Evolutionary conservation across 192 early-diverging fungal genomes (phyloP).

Genomic region (Neocallimastix lanati): DNA sequence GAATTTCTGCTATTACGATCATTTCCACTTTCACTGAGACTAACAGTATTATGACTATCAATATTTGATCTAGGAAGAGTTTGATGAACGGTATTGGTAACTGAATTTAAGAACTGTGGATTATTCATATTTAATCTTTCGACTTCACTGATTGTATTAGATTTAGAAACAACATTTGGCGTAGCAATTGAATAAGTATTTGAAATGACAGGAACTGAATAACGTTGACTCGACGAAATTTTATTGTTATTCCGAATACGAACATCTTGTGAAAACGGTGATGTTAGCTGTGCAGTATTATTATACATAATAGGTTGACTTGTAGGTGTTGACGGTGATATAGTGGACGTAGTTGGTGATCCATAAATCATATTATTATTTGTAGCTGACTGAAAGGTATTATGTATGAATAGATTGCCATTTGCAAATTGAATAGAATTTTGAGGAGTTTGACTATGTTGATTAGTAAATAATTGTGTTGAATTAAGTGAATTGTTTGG

Average conservation of each 20-base stretch:
- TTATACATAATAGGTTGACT: background rate
- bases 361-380: background rate
- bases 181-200: background rate
- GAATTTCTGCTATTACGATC: no score
- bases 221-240: background rate
- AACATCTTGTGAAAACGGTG: background rate
- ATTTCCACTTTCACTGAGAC: background rate
- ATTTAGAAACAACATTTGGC: background rate
- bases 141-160: background rate
- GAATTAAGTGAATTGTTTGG: background rate
- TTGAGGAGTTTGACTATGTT: background rate
- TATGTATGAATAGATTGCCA: background rate
- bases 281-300: background rate
- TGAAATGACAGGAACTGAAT: background rate
- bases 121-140: no score
- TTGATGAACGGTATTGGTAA: no score
- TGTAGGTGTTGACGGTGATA: background rate
- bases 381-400: background rate
- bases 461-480: no score
- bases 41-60: background rate
- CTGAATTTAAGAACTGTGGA: no score
- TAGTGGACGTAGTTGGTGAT: background rate
- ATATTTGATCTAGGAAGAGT: no score
- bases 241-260: background rate
- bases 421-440: background rate